phyloP scores from a whole-genome alignment of 805 yeast genomes.

The Metschnikowia similis region DNA sequence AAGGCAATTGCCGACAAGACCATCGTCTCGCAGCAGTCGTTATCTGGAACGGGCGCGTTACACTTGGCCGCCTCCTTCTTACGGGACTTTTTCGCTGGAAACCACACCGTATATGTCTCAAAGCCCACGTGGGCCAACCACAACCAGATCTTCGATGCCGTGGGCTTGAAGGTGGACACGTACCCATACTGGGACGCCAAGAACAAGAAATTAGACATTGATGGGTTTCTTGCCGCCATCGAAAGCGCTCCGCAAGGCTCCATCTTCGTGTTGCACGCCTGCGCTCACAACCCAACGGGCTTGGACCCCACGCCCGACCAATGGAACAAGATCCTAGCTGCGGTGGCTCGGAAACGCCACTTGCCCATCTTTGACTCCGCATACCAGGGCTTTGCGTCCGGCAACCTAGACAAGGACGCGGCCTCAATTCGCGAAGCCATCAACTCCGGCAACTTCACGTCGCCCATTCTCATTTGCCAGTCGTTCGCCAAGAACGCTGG shows the following conservation, averaged over 20 bases:
- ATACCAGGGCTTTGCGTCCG: conserved; percentile 95
- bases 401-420: conserved; percentile 78
- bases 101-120: conserved; percentile 16
- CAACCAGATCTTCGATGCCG: conserved; percentile 67
- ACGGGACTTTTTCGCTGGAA: conserved; percentile 43
- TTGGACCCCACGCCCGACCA: conserved; percentile 82
- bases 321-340: conserved; percentile 70
- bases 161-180: conserved; percentile 60
- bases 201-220: conserved; percentile 66
- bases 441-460: conserved; percentile 23
- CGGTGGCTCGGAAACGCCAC: conserved; percentile 57
- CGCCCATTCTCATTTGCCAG: conserved; percentile 78
- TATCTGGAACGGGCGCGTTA: conserved; percentile 88
- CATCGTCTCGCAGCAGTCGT: conserved; percentile 65
- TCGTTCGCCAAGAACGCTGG: conserved; percentile 97
- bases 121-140: conserved; percentile 98
- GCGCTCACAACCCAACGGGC: conserved; percentile 98
- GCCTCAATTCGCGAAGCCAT: conserved; percentile 73
- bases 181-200: conserved; percentile 86
- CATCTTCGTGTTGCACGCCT: conserved; percentile 79
- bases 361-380: conserved; percentile 90
- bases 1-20: conserved; percentile 27
- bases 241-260: conserved; percentile 70
- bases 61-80: conserved; percentile 80
- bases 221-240: conserved; percentile 63